Evolutionary conservation across 2,329 filamentous ascomycete species (phyloP), one percentile per base, ranked within the genome.

Genomic region (Trichoderma arundinaceum): DNA sequence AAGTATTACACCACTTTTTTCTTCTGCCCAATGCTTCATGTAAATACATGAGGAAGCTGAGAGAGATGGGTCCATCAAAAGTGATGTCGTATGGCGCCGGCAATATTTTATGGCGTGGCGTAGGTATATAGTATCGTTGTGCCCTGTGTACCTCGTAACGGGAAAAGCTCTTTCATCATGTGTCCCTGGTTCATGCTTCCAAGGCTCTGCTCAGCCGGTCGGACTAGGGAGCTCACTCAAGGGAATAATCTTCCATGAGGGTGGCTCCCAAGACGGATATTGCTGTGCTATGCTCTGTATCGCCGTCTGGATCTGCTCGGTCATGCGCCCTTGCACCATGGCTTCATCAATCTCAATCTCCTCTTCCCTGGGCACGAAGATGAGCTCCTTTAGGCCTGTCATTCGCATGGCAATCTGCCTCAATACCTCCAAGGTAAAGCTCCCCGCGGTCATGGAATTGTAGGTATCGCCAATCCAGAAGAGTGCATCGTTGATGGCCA

Each of bases 401-500:
- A 84, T 77, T 17, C 77, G 76, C 4, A 67, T 62, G 48, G 75
- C 74, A 22, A 83, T 71, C 62, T 78, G 75, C 19, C 72, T 72
- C 46, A 84, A 68, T 43, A 82, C 71, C 60, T 81, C 79, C 49
- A 77, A 72, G 0, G 78, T 79, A 15, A 80, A 70, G 33, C 74
- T 76, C 39, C 78, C 76, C 1, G 80, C 77, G n/a, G 75, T 74
- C 71, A 77, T 77, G 48, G 76, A 78, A 67, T 72, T 74, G 69
- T 78, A 79, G 13, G 69, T 71, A 57, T 68, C 68, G 57, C 75
- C 75, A 28, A 76, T 70, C 76, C 76, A 78, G 67, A 83, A 79
- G 19, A 84, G 72, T 3, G 74, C 74, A 66, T 83, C 82, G 69
- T 78, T 82, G 62, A 84, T 74, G 39, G 82, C 82, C 22, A 84